Evolutionary conservation across 257 asterid genomes (phyloP).

Genomic region (Fraxinus americana): DNA sequence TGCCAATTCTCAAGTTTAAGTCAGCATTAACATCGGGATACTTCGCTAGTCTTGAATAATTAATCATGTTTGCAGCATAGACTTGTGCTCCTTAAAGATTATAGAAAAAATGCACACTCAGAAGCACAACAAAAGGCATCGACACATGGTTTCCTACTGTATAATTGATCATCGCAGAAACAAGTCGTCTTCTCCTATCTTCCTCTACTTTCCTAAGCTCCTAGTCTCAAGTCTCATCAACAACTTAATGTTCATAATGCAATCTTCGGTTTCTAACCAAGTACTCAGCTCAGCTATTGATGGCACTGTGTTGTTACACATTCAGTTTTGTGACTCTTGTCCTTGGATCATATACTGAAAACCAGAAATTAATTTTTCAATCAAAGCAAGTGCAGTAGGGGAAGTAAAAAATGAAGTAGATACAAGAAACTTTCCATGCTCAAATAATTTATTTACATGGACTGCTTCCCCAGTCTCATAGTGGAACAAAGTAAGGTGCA

Average conservation of each 20-base stretch:
- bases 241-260: neutral
- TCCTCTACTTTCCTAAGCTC: too few relatives aligned
- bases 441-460: neutral
- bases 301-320: neutral
- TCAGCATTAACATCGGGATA: neutral
- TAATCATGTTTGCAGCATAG: too few relatives aligned
- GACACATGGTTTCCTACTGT: neutral
- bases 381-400: neutral
- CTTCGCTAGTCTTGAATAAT: neutral
- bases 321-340: neutral
- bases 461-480: neutral
- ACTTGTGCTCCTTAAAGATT: neutral
- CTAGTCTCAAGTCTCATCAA: too few relatives aligned
- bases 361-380: neutral
- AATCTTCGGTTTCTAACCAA: neutral
- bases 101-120: neutral
- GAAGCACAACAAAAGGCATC: neutral
- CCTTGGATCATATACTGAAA: neutral
- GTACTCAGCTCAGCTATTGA: neutral
- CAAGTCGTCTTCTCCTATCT: too few relatives aligned
- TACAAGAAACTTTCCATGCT: neutral
- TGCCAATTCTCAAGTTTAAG: neutral
- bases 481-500: neutral
- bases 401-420: neutral
- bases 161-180: neutral